Percentiles rank a stretch among this genome's conserved stretches.
Conservation (phyloP, 192 early-diverging fungal genomes). For the Gamsiella multidivaricata region DNA sequence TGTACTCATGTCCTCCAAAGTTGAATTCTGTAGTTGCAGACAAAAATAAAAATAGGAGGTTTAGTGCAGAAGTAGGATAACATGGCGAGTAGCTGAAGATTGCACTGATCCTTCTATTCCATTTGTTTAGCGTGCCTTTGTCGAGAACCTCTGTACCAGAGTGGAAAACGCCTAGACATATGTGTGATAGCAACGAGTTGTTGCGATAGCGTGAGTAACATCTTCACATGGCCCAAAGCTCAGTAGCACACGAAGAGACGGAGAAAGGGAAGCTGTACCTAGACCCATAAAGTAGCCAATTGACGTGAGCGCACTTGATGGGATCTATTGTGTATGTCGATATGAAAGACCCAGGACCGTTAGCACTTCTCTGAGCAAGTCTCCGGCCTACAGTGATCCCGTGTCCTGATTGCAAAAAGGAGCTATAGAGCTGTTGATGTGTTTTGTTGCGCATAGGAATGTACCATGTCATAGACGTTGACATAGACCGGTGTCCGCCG, state of each 20-base stretch:
- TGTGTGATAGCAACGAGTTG: not conserved
- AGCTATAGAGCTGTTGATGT: not conserved
- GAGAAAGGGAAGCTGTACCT: conserved; percentile 27
- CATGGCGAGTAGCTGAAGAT: too few relatives aligned
- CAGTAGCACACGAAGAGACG: too few relatives aligned
- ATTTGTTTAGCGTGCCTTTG: too few relatives aligned
- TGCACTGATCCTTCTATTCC: too few relatives aligned
- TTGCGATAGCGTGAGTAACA: not conserved
- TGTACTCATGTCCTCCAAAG: conserved; percentile 59
- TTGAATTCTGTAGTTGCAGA: conserved; percentile 46
- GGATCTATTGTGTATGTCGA: too few relatives aligned
- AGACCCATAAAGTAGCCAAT: conserved; percentile 56
- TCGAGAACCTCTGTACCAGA: conserved; percentile 56
- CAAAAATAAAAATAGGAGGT: not conserved
- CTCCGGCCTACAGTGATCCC: too few relatives aligned
- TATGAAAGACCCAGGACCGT: too few relatives aligned
- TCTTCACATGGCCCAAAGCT: too few relatives aligned
- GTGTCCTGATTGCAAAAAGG: too few relatives aligned
- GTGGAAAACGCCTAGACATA: conserved; percentile 52
- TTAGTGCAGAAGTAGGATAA: too few relatives aligned
- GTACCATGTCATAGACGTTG: conserved; percentile 61
- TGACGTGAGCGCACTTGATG: conserved; percentile 41
- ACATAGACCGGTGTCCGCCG: conserved; percentile 52
- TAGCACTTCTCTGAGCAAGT: too few relatives aligned
- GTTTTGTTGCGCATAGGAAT: not conserved